Percentiles rank a stretch among this genome's conserved stretches.
These are phyloP conservation scores for Hypsizygus marmoreus DNA, from an alignment of 768 basidiomycete genomes.

Conservation along the genomic window DNA sequence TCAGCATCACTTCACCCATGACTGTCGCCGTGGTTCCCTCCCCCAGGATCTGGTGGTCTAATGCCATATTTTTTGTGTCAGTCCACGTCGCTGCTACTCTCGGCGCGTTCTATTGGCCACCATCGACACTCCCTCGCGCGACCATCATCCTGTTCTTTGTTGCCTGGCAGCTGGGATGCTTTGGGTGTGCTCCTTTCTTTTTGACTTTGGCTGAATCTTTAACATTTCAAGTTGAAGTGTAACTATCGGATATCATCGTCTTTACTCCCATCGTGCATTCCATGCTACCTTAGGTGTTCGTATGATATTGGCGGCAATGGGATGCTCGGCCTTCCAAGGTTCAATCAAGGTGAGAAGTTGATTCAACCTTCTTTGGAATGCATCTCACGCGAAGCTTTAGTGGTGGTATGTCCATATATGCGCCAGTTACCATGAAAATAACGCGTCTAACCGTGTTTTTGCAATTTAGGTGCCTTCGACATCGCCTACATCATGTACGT, in stretches of 20 bases:
- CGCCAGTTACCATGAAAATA: no score
- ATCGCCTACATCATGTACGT: conserved; percentile 74
- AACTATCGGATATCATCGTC: conserved; percentile 75
- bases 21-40: conserved; percentile 5
- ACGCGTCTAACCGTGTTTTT: not conserved
- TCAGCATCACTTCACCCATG: conserved; percentile 1
- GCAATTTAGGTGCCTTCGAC: conserved; percentile 60
- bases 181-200: conserved; percentile 50
- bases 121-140: conserved; percentile 38
- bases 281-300: conserved; percentile 57
- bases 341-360: conserved; percentile 62
- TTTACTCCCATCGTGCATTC: conserved; percentile 79
- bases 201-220: not conserved
- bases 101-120: conserved; percentile 55
- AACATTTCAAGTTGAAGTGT: conserved; percentile 43
- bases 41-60: conserved; percentile 63
- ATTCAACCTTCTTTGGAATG: not conserved
- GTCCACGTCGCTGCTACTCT: conserved; percentile 58
- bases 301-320: conserved; percentile 60
- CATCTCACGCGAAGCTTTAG: conserved; percentile 24
- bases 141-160: conserved; percentile 56
- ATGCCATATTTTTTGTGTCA: conserved; percentile 55
- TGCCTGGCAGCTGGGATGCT: conserved; percentile 70
- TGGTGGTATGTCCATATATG: conserved; percentile 50
- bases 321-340: conserved; percentile 76